Evolutionary conservation across 768 basidiomycete species (phyloP), one percentile per base, ranked within the genome.

Genomic region (Agaricus subrufescens): DNA sequence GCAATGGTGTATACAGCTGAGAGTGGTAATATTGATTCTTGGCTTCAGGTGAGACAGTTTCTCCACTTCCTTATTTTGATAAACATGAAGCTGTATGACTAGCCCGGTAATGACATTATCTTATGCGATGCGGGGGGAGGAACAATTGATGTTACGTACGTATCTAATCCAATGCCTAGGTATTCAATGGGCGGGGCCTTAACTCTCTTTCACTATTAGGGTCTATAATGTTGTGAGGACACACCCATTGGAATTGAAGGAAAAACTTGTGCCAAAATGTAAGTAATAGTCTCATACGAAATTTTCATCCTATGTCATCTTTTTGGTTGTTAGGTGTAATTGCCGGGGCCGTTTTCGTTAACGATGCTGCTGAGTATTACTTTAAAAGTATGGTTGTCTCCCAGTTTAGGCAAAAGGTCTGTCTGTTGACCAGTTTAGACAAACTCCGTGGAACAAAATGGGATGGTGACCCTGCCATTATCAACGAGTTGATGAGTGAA

Each of bases 111-210:
- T 7, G 50, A 52, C 23, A 14, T 52, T 25, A 42, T 52, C 25
- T 38, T 52, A 6, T 52, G 50, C 19, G 50, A 52, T 43, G 50
- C 26, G 25, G 50, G 50, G 5, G 50, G 50, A 11, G 50, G 50
- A 29, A 52, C 50, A 9, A 52, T 52, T n/a, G 50, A 52, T 15
- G 29, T 44, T 4, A 52, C 40, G 50, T 43, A 15, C n/a, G 39
- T 42, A 2, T 42, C 14, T 8, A 15, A 14, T 19, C 6, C 40
- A 14, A 2, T 19, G 19, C 7, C 15, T 30, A 26, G 0, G 6
- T 12, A 10, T 29, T 27, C n/a, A 4, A 7, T 4, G 8, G 46
- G 25, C 11, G 12, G 5, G 19, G 14, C 38, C 3, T 27, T 42
- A 2, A 27, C 27, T 42, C 25, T 29, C 9, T 15, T 14, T 15